Evolutionary conservation across 306 rosid genomes (phyloP).

Genomic region (Sophora flavescens): DNA sequence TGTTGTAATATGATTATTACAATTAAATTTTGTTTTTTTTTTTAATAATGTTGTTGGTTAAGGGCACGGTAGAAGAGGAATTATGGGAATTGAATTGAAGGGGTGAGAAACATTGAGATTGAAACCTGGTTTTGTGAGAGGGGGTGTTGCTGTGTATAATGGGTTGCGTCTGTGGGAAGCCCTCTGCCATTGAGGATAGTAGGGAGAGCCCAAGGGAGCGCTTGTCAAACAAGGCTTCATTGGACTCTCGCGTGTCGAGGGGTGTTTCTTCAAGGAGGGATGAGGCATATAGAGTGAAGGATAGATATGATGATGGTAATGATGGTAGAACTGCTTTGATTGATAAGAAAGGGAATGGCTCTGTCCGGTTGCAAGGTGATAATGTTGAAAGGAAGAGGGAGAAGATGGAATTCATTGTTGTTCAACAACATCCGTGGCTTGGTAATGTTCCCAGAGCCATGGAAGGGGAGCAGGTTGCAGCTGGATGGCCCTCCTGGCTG

Average conservation of each 20-base stretch:
- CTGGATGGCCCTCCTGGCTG: constrained; percentile 99
- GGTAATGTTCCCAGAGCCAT: constrained; percentile 81
- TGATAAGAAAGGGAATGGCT: constrained; percentile 78
- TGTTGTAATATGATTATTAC: constrained; percentile 32
- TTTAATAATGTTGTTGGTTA: constrained; percentile 34
- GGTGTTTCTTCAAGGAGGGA: constrained; percentile 86
- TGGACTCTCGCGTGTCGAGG: constrained; percentile 62
- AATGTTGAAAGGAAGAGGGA: constrained; percentile 85
- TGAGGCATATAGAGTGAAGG: constrained; percentile 69
- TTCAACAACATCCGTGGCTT: constrained; percentile 70
- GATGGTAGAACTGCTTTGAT: constrained; percentile 69
- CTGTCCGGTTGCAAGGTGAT: constrained; percentile 63
- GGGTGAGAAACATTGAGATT: constrained; percentile 57
- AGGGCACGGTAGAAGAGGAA: constrained; percentile 48
- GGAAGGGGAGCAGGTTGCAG: constrained; percentile 97
- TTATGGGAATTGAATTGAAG: constrained; percentile 52
- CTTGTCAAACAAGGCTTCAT: constrained; percentile 63
- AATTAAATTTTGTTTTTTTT: not conserved
- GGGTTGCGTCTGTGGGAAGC: constrained; percentile 92
- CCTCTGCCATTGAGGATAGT: constrained; percentile 96
- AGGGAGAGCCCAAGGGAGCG: constrained; percentile 94
- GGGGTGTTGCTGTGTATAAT: constrained; percentile 60
- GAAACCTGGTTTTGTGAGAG: constrained; percentile 56
- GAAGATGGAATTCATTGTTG: constrained; percentile 72
- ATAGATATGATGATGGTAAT: constrained; percentile 64